These are phyloP conservation scores for Kitagawia praeruptora DNA, from an alignment of 129 eudicot genomes.

Conservation along the genomic window DNA sequence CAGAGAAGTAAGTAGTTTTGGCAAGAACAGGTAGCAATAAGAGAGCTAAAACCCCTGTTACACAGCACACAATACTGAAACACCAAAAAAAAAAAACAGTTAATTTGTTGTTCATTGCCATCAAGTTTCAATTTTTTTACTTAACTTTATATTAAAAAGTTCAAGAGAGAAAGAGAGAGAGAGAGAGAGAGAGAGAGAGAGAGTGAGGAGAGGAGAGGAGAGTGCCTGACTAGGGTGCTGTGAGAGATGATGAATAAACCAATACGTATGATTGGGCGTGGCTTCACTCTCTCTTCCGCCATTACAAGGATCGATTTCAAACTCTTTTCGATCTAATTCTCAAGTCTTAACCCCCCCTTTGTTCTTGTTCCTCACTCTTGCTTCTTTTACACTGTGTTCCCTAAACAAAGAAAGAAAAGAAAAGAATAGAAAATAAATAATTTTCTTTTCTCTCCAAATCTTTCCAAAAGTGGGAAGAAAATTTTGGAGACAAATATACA, in stretches of 20 bases:
- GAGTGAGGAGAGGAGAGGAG: not conserved
- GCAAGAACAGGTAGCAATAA: constrained; percentile 71
- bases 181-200: not conserved
- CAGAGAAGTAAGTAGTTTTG: constrained; percentile 83
- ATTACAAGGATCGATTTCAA: constrained; percentile 3
- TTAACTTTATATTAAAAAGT: not conserved
- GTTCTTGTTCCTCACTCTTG: not conserved
- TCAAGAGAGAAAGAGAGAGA: not conserved
- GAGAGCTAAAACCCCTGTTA: constrained; percentile 77
- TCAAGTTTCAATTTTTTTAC: no score
- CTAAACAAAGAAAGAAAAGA: no score
- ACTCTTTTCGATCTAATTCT: not conserved
- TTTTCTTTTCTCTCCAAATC: no score
- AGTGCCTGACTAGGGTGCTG: constrained; percentile 56
- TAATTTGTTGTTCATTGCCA: not conserved
- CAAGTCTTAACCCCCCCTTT: not conserved
- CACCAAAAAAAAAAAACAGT: not conserved
- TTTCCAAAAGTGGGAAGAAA: no score
- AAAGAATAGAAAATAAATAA: no score
- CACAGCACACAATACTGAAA: constrained; percentile 59
- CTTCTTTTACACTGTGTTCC: no score
- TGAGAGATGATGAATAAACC: constrained; percentile 52
- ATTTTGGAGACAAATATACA: no score
- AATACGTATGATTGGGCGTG: constrained; percentile 54
- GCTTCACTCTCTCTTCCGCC: constrained; percentile 31